A percentile compares a stretch with the other conserved stretches of the same genome.
These are phyloP conservation scores for Tylopilus cervinicoccineus DNA, from an alignment of 768 basidiomycete genomes.

Conservation along the genomic window DNA sequence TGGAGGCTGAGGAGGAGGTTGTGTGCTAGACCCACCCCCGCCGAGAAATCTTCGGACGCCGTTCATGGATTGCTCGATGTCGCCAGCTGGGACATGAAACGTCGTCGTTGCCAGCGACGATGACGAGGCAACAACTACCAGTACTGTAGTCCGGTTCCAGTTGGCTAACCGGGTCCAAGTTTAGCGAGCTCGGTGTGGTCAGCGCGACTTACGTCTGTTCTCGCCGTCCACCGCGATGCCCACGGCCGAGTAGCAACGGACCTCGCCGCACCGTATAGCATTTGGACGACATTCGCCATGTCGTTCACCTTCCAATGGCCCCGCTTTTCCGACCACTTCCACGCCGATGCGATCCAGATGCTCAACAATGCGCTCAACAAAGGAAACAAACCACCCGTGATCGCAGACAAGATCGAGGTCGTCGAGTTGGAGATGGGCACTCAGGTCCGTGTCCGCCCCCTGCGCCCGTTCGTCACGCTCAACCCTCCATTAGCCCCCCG, in stretches of 20 bases:
- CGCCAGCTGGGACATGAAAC: constrained; percentile 19
- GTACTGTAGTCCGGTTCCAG: not conserved
- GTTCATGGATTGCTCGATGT: constrained; percentile 48
- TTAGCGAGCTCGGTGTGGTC: not conserved
- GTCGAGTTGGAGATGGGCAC: constrained; percentile 99
- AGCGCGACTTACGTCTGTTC: constrained; percentile 13
- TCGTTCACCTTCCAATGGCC: constrained; percentile 96
- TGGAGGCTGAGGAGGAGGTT: constrained; percentile 23
- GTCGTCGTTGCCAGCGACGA: constrained; percentile 9
- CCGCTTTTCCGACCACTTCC: constrained; percentile 93
- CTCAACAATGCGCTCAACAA: constrained; percentile 96
- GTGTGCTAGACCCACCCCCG: constrained; percentile 37
- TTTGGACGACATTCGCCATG: constrained; percentile 39
- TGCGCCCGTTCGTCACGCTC: not conserved
- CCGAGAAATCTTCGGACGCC: constrained; percentile 65
- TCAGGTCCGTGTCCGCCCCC: constrained; percentile 51
- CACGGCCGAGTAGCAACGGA: constrained; percentile 10
- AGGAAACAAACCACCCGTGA: constrained; percentile 95
- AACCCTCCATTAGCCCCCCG: constrained; percentile 70
- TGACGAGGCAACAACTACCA: not conserved
- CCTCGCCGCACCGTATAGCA: not conserved
- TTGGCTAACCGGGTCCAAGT: constrained; percentile 5
- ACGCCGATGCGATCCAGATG: constrained; percentile 94
- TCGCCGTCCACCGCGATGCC: constrained; percentile 19
- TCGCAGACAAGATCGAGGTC: constrained; percentile 96